These are phyloP conservation scores for Chara braunii DNA, from an alignment of 139 green algal genomes.

Conservation along the genomic window DNA sequence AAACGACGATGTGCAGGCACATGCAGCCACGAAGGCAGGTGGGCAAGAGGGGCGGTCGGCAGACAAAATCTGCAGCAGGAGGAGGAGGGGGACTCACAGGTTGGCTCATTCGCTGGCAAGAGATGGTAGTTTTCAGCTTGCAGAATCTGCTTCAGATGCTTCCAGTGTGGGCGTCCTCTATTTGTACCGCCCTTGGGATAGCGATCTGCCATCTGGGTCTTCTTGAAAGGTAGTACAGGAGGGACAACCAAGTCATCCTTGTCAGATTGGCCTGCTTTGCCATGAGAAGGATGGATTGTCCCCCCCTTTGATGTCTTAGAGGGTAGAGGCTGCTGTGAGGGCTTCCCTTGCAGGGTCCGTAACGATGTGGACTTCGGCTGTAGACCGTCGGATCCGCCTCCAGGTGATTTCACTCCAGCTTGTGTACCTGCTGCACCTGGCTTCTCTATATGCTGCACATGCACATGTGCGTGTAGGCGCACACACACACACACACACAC, in stretches of 20 bases:
- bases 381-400: too few species aligned
- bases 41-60: not conserved
- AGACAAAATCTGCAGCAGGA: not conserved
- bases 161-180: slow-evolving; percentile 23
- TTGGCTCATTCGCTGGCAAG: slow-evolving; percentile 37
- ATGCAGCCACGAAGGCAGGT: not conserved
- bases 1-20: too few species aligned
- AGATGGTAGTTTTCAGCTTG: slow-evolving; percentile 42
- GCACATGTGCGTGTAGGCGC: too few species aligned
- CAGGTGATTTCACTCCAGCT: too few species aligned
- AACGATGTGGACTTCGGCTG: too few species aligned
- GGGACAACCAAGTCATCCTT: slow-evolving; percentile 28
- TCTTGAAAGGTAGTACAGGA: slow-evolving; percentile 28
- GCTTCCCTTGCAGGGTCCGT: too few species aligned
- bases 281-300: too few species aligned
- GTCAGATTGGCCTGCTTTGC: too few species aligned
- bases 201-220: slow-evolving; percentile 12
- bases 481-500: too few species aligned
- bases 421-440: too few species aligned
- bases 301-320: not conserved
- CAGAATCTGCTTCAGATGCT: slow-evolving; percentile 48
- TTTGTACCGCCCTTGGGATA: slow-evolving; percentile 22
- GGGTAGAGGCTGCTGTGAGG: not conserved
- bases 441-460: too few species aligned
- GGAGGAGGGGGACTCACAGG: slow-evolving; percentile 24